These are phyloP conservation scores for Lithospermum erythrorhizon DNA, from an alignment of 257 asterid species.

Conservation along the genomic window DNA sequence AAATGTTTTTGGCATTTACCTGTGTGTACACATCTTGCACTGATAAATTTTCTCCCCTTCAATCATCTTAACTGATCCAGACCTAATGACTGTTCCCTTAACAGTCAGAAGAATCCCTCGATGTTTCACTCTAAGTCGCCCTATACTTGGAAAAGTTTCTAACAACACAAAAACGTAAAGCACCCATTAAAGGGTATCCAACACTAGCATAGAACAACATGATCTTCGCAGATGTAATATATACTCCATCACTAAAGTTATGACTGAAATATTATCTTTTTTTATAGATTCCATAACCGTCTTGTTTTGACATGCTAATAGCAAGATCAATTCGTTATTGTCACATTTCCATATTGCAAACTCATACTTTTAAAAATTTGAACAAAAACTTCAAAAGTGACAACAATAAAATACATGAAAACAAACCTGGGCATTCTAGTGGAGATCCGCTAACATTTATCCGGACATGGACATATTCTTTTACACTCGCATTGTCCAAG, in stretches of 20 bases:
- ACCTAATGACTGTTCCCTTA: slow-evolving; percentile 91
- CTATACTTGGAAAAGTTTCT: slow-evolving; percentile 97
- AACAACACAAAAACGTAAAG: not conserved
- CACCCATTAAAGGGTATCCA: not conserved
- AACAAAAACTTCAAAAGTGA: not conserved
- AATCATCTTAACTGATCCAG: slow-evolving; percentile 93
- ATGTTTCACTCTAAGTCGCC: slow-evolving; percentile 86
- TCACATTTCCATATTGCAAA: not conserved
- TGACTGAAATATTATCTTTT: no score
- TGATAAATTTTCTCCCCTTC: slow-evolving; percentile 86
- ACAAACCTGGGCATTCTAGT: slow-evolving; percentile 85
- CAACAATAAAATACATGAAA: slow-evolving; percentile 2
- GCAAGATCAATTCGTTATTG: not conserved
- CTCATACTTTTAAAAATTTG: not conserved
- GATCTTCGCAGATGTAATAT: slow-evolving; percentile 2
- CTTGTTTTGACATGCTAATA: not conserved
- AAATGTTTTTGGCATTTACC: slow-evolving; percentile 29
- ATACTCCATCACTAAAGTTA: no score
- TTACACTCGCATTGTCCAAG: slow-evolving; percentile 54
- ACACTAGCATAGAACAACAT: slow-evolving; percentile 4
- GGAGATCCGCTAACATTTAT: slow-evolving; percentile 82
- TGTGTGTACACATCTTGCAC: slow-evolving; percentile 79
- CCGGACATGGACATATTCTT: slow-evolving; percentile 65
- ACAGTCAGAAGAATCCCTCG: slow-evolving; percentile 86
- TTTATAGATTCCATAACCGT: not conserved